These are phyloP conservation scores for Parafenestella ontariensis DNA, from an alignment of 2,329 filamentous ascomycete species.

Conservation along the genomic window DNA sequence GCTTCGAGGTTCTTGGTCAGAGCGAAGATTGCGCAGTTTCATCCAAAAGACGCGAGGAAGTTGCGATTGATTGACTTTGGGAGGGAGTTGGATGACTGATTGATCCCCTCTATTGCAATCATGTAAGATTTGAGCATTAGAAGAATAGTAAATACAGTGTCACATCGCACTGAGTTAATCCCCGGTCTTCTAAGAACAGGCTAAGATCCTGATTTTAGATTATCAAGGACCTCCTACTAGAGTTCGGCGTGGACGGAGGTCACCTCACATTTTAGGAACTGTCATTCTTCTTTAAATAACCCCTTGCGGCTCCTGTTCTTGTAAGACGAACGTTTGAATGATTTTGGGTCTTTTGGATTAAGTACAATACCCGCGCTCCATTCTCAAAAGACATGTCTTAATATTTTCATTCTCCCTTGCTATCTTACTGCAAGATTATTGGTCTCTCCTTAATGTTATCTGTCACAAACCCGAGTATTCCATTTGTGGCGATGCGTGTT, in stretches of 20 bases:
- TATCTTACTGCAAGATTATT: not conserved
- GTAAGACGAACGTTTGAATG: not conserved
- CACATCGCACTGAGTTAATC: too few species aligned
- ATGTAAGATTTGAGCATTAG: not conserved
- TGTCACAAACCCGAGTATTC: not conserved
- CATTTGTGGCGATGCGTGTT: constrained; percentile 15
- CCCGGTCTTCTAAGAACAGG: too few species aligned
- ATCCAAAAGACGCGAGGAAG: constrained; percentile 61
- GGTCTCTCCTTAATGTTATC: too few species aligned
- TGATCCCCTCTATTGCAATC: constrained; percentile 16
- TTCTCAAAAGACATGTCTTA: not conserved
- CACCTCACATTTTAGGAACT: not conserved
- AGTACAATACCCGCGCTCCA: not conserved
- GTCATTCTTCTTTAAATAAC: not conserved
- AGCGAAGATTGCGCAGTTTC: constrained; percentile 63
- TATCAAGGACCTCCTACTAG: too few species aligned
- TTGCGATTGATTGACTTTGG: constrained; percentile 63
- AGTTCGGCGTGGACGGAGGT: not conserved
- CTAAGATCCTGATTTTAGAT: too few species aligned
- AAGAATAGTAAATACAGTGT: too few species aligned
- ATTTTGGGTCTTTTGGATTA: not conserved
- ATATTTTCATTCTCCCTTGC: not conserved
- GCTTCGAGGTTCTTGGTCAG: constrained; percentile 61
- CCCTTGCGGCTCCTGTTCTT: not conserved
- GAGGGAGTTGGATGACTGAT: constrained; percentile 47